Evolutionary conservation across 1,284 basidiomycete species (phyloP).

Genomic region (Austroboletus niveus): DNA sequence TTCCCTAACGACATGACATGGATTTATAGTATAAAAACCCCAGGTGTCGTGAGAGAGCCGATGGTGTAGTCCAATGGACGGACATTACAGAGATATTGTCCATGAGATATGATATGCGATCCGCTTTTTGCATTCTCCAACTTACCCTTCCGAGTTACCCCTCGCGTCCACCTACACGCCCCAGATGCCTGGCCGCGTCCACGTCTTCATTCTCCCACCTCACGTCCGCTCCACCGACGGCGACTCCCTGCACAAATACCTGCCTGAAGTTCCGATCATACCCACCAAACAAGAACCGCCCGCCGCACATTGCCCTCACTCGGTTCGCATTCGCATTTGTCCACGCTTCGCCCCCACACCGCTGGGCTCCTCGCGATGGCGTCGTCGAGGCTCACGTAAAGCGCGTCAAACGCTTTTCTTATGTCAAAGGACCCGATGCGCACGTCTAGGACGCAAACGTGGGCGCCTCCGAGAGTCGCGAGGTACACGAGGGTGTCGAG

Average conservation of each 20-base stretch:
- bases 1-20: too few relatives aligned
- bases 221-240: constrained; percentile 62
- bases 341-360: constrained; percentile 50
- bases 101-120: too few relatives aligned
- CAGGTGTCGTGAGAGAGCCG: too few relatives aligned
- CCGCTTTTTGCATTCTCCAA: too few relatives aligned
- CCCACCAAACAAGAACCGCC: constrained; percentile 74
- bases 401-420: constrained; percentile 89
- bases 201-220: background rate
- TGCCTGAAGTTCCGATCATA: constrained; percentile 84
- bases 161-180: too few relatives aligned
- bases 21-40: too few relatives aligned
- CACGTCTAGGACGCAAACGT: constrained; percentile 59
- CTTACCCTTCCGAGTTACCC: too few relatives aligned
- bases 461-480: constrained; percentile 88
- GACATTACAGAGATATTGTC: too few relatives aligned
- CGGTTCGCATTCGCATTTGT: background rate
- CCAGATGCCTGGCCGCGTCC: too few relatives aligned
- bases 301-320: constrained; percentile 38
- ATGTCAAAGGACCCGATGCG: constrained; percentile 72
- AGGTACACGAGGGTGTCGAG: constrained; percentile 81
- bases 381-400: constrained; percentile 56
- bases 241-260: constrained; percentile 81
- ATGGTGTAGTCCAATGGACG: too few relatives aligned
- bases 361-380: constrained; percentile 50